A percentile compares a stretch with the other conserved stretches of the same genome.
These are phyloP conservation scores for Parietichytrium sp. DNA, from an alignment of 108 stramenopile species.

Conservation along the genomic window DNA sequence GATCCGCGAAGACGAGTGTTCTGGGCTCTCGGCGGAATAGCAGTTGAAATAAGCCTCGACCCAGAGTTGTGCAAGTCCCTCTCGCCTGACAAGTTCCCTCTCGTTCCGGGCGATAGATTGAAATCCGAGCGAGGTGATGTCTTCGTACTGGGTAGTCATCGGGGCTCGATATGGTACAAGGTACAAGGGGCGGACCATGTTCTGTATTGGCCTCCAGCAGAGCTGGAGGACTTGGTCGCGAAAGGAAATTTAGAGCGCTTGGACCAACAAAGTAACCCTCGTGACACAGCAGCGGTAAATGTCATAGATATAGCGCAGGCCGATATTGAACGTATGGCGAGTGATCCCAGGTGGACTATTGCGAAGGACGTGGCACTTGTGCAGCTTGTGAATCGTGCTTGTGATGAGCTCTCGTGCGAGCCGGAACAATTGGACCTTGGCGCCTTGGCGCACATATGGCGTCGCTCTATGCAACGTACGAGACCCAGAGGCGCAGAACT, in stretches of 20 bases:
- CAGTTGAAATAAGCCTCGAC: neutral
- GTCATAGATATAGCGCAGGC: neutral
- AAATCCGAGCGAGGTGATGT: neutral
- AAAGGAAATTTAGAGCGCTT: neutral
- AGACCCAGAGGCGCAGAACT: neutral
- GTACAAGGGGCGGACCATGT: constrained; percentile 27
- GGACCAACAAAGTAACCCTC: neutral
- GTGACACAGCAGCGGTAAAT: neutral
- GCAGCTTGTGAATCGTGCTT: neutral
- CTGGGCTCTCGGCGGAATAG: neutral
- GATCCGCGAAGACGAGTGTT: too few species aligned
- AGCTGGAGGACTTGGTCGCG: neutral
- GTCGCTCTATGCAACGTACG: neutral
- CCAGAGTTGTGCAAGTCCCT: neutral
- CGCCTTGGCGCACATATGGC: neutral
- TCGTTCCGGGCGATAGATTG: constrained; percentile 18
- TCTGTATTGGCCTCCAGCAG: neutral
- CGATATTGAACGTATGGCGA: neutral
- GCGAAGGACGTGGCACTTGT: constrained; percentile 22
- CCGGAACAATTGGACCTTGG: constrained; percentile 11
- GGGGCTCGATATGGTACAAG: constrained; percentile 21
- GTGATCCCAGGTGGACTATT: neutral
- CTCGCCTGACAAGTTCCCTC: neutral
- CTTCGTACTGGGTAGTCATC: neutral
- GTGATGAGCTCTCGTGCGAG: constrained; percentile 25